Evolutionary conservation across 805 yeast species (phyloP).

Genomic region (Nakazawaea ernobii): DNA sequence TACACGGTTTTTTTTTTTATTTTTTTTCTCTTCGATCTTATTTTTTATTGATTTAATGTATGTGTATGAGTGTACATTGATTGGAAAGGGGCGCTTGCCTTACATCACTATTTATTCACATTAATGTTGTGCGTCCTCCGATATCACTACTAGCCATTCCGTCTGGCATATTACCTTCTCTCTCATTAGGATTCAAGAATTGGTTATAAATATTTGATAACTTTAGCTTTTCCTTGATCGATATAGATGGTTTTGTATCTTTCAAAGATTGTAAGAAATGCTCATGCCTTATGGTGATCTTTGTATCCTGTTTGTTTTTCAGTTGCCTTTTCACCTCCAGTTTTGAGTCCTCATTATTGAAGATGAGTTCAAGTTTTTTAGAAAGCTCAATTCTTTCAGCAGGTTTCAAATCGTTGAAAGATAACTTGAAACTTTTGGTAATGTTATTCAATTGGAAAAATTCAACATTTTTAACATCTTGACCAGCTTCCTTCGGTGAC

Average conservation of each 20-base stretch:
- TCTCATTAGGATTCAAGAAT: conserved; percentile 54
- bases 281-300: conserved; percentile 37
- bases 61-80: not conserved
- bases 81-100: not conserved
- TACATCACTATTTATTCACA: conserved; percentile 34
- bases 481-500: conserved; percentile 17
- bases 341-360: conserved; percentile 13
- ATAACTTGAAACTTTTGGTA: not conserved
- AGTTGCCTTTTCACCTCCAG: conserved; percentile 9
- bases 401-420: conserved; percentile 25
- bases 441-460: conserved; percentile 36
- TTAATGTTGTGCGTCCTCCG: conserved; percentile 80
- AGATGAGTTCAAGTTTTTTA: conserved; percentile 37
- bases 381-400: conserved; percentile 34
- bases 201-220: conserved; percentile 59
- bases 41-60: not conserved
- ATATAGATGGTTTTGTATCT: conserved; percentile 89
- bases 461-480: conserved; percentile 21
- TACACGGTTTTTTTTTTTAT: not conserved
- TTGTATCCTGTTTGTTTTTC: conserved; percentile 1
- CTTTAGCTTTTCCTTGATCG: conserved; percentile 61
- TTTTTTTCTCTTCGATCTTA: not conserved
- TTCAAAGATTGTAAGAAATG: conserved; percentile 59
- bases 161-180: conserved; percentile 86
- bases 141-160: conserved; percentile 76